Base-by-base conservation (phyloP, 2,329 filamentous ascomycete species). In the Aspergillus melleus region DNA sequence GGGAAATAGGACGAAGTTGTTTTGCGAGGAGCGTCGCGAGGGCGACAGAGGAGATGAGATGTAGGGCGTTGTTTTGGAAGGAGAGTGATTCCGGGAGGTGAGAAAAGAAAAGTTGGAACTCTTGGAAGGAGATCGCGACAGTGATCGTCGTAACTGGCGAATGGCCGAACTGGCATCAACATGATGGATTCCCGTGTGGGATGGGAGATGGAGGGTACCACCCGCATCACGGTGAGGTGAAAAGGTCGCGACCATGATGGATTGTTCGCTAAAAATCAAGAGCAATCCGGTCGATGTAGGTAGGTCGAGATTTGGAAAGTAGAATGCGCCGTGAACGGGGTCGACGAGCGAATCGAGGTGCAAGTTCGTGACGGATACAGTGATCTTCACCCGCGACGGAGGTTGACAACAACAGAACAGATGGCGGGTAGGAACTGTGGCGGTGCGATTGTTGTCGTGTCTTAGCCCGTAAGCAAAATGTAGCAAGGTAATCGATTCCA, bases 121-220 rank as follows among this genome's bases (percentile, higher is more conserved):
- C 75, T 95, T 96, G 32, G 94, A 96, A 11, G 94, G 94, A n/a
- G 94, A 97, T 69, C 92, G 86, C 59, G 93, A 97, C 64, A 97
- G 83, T 26, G 94, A 96, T 68, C 92, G 90, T 65, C 93, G 86
- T 60, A 97, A 82, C 70, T 92, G 90, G 72, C 91, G 86, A 64
- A 96, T 90, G 60, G 90, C 89, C 54, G 90, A 88, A 62, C 90
- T 89, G 65, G 91, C 87, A 79, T 96, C 91, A 69, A 94, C 89
- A 77, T 90, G 89, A 74, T 91, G 90, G 62, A 87, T 86, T 70
- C 91, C 88, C 52, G 90, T 94, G 60, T 94, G 93, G 63, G 93
- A 96, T 65, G 92, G 88, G 69, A 96, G 83, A 71, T 95, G 92
- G 69, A 96, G 83, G 60, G 91, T 94, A 71, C 91, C 91, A 73